A percentile compares a stretch with the other conserved stretches of the same genome.
Conservation (phyloP, 177 flowering plant genomes). For the Vitis hybrid region DNA sequence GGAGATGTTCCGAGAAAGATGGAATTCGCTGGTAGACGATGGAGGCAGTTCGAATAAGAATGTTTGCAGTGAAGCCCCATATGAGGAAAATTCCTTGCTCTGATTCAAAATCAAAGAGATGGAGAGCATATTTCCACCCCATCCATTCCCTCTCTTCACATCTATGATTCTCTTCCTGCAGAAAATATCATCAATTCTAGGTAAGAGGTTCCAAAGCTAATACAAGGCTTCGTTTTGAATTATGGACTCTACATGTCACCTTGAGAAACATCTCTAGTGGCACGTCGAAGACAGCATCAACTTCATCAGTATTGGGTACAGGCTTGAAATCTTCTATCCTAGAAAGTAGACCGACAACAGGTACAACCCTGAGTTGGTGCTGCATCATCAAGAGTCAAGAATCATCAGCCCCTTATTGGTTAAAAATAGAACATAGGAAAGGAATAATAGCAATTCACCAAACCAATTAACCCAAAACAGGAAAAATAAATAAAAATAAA, state of each 20-base stretch:
- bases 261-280: slow-evolving; percentile 54
- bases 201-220: no score
- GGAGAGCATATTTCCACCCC: slow-evolving; percentile 32
- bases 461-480: neutral
- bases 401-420: no score
- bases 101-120: slow-evolving; percentile 34
- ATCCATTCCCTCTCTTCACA: slow-evolving; percentile 44
- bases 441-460: neutral
- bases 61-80: slow-evolving; percentile 42
- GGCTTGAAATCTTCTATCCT: slow-evolving; percentile 36
- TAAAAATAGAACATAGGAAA: neutral
- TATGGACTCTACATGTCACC: slow-evolving; percentile 19
- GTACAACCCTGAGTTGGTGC: slow-evolving; percentile 41
- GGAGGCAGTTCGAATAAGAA: slow-evolving; percentile 34
- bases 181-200: neutral
- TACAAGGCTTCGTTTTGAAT: no score
- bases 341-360: slow-evolving; percentile 38
- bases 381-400: slow-evolving; percentile 14
- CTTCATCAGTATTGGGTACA: slow-evolving; percentile 40
- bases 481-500: no score
- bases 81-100: slow-evolving; percentile 25
- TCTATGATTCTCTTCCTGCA: slow-evolving; percentile 39
- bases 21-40: slow-evolving; percentile 23
- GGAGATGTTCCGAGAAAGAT: slow-evolving; percentile 11
- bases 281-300: slow-evolving; percentile 44